These are phyloP conservation scores for Aciculosporium take DNA, from an alignment of 2,329 filamentous ascomycete genomes.

Conservation along the genomic window DNA sequence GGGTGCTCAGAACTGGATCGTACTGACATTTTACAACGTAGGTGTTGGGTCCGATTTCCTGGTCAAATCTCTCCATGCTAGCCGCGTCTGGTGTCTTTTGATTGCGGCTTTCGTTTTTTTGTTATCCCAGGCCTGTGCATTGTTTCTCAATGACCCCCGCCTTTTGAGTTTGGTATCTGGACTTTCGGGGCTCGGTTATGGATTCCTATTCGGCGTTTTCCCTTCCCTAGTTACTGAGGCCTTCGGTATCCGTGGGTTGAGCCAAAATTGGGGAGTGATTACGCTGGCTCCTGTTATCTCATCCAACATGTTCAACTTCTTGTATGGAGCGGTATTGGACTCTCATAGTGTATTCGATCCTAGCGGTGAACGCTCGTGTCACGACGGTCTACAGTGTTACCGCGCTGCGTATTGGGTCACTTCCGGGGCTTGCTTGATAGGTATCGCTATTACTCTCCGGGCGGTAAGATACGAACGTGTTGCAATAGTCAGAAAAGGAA, in stretches of 20 bases:
- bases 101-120: conserved; percentile 65
- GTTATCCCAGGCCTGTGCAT: conserved; percentile 61
- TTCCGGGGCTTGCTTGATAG: conserved; percentile 53
- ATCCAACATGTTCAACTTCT: conserved; percentile 83
- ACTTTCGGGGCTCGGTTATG: conserved; percentile 78
- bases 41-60: conserved; percentile 85
- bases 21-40: conserved; percentile 14
- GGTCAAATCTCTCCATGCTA: conserved; percentile 65
- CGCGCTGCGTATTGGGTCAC: conserved; percentile 68
- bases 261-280: conserved; percentile 94
- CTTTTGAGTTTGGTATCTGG: conserved; percentile 64
- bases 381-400: conserved; percentile 70
- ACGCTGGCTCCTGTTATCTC: conserved; percentile 76
- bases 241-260: conserved; percentile 79
- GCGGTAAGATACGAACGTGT: conserved; percentile 47
- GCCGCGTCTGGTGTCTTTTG: conserved; percentile 83
- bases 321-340: conserved; percentile 79
- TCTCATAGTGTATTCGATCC: conserved; percentile 55
- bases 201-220: conserved; percentile 86
- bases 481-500: conserved; percentile 22
- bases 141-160: conserved; percentile 63
- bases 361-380: conserved; percentile 59
- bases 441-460: conserved; percentile 55
- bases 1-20: background rate
- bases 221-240: conserved; percentile 80